Conservation (phyloP, 768 basidiomycete species). For the Podaxis pistillaris region DNA sequence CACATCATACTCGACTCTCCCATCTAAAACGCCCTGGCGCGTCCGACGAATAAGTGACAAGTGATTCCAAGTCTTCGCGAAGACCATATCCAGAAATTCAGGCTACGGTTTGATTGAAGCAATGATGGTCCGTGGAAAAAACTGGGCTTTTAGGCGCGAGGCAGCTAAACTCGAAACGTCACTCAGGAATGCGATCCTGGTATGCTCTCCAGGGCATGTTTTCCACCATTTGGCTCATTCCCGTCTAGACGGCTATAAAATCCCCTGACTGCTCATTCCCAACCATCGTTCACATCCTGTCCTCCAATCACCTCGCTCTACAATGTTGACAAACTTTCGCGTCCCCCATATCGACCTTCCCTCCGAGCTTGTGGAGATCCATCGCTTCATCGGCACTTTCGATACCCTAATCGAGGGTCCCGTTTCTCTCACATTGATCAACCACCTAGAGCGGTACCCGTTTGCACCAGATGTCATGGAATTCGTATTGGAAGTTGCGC, state of each 20-base stretch:
- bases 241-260: neutral
- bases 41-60: too few relatives aligned
- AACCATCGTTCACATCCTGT: neutral
- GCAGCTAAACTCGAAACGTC: constrained; percentile 8
- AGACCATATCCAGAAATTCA: neutral
- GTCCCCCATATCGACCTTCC: neutral
- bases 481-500: neutral
- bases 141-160: constrained; percentile 2
- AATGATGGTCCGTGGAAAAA: constrained; percentile 5
- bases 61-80: neutral
- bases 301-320: neutral
- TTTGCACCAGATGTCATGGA: neutral
- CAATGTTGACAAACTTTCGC: neutral
- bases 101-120: constrained; percentile 3
- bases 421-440: neutral
- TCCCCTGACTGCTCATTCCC: neutral
- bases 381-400: constrained; percentile 1
- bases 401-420: neutral
- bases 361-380: neutral
- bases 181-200: constrained; percentile 7
- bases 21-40: too few relatives aligned
- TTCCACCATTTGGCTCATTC: constrained; percentile 3
- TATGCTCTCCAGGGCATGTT: constrained; percentile 10
- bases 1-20: too few relatives aligned
- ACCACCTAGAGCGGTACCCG: neutral